Conservation (phyloP, 257 asterid genomes). For the Thymus quinquecostatus region DNA sequence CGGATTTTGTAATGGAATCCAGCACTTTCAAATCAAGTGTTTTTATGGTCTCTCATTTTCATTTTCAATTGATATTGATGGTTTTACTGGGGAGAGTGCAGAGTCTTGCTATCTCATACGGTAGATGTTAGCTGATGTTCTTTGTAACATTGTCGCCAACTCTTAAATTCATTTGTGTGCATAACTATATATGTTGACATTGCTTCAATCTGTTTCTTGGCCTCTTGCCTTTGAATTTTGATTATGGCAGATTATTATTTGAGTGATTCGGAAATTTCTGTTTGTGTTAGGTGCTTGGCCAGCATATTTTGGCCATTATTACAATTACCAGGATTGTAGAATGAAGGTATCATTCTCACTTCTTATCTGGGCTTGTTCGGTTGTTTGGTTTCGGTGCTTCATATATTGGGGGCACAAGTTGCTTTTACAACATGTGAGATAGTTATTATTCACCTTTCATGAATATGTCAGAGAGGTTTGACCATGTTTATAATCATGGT, state of each 20-base stretch:
- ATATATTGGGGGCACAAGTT: no score
- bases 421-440: no score
- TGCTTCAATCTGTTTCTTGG: conserved; percentile 16
- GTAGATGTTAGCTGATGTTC: conserved; percentile 82
- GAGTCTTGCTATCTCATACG: conserved; percentile 63
- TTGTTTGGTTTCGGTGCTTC: no score
- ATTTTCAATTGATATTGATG: conserved; percentile 63
- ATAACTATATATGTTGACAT: conserved; percentile 22
- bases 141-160: conserved; percentile 45
- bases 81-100: conserved; percentile 58
- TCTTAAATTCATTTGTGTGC: conserved; percentile 68
- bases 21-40: neutral
- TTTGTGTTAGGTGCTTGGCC: conserved; percentile 86
- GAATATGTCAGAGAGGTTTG: no score
- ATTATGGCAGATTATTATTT: conserved; percentile 53
- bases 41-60: conserved; percentile 30
- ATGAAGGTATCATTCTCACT: conserved; percentile 56
- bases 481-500: no score
- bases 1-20: conserved; percentile 14
- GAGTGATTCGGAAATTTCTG: conserved; percentile 84
- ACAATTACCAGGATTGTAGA: conserved; percentile 63
- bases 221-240: neutral
- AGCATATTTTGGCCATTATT: conserved; percentile 69
- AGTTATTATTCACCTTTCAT: no score
- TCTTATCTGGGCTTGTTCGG: neutral